phyloP scores from a whole-genome alignment of 208 protist species.

The Tritrichomonas foetus region DNA sequence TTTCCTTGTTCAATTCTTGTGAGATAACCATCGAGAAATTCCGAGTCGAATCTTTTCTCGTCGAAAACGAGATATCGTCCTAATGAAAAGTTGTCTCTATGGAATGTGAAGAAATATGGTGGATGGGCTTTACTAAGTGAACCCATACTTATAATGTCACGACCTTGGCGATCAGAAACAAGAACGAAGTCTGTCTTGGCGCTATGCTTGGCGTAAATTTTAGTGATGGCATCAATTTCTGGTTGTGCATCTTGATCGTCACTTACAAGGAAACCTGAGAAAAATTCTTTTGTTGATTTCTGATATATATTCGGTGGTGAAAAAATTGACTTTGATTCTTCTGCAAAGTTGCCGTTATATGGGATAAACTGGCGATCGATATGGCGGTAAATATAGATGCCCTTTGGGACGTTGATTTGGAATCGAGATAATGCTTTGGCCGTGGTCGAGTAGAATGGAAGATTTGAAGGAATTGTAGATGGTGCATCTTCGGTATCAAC shows the following conservation, averaged over 20 bases:
- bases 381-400: background rate
- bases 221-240: background rate
- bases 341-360: background rate
- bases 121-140: background rate
- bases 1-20: background rate
- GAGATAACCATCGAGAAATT: background rate
- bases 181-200: background rate
- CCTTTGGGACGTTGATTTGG: background rate
- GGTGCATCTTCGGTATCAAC: constrained; percentile 11
- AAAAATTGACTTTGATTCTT: background rate
- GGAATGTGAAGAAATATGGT: background rate
- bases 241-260: background rate
- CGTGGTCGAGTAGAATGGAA: background rate
- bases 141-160: too few species aligned
- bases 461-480: background rate
- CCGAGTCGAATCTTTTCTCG: background rate
- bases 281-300: background rate
- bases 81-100: background rate
- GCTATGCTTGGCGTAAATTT: background rate
- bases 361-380: background rate
- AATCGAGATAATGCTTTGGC: background rate
- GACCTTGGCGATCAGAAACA: background rate
- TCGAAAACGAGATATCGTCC: background rate
- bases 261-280: background rate
- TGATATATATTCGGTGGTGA: too few species aligned